A percentile compares a stretch with the other conserved stretches of the same genome.
phyloP scores from a whole-genome alignment of 75 land plant genomes.

The Cunninghamia lanceolata region DNA sequence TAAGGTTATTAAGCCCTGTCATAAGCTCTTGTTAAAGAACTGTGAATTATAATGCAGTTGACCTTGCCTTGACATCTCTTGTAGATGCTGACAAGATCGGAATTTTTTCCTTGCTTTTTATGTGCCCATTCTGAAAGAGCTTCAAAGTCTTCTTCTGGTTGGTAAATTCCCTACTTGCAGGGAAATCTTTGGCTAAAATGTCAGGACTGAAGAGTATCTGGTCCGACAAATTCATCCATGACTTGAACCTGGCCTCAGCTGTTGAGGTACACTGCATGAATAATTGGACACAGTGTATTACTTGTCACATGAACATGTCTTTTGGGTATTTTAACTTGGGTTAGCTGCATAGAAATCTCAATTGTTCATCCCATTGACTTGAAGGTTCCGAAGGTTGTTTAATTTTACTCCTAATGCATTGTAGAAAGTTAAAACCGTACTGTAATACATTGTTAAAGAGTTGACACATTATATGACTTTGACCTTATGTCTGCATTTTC shows the following conservation, averaged over 20 bases:
- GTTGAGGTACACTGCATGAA: background rate
- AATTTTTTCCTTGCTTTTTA: background rate
- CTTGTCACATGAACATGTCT: background rate
- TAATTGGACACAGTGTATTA: background rate
- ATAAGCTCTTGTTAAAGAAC: background rate
- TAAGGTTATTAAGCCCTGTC: background rate
- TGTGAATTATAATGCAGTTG: background rate
- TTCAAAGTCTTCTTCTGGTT: background rate
- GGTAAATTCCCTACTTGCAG: background rate
- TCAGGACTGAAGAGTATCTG: background rate
- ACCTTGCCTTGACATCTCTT: background rate
- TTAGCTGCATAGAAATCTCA: background rate
- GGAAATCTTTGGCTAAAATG: background rate
- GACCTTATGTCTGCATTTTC: background rate
- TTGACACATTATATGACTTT: background rate
- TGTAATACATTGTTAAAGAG: background rate
- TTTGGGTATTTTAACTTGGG: background rate
- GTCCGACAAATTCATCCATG: background rate
- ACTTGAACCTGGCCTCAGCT: background rate
- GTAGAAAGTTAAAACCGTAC: background rate
- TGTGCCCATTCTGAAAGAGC: background rate
- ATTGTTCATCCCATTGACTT: background rate
- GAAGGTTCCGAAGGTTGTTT: background rate
- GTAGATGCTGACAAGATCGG: background rate
- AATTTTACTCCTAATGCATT: background rate